Evolutionary conservation across 2,329 filamentous ascomycete genomes (phyloP), one percentile per base, ranked within the genome.

Genomic region (Knufia fluminis): DNA sequence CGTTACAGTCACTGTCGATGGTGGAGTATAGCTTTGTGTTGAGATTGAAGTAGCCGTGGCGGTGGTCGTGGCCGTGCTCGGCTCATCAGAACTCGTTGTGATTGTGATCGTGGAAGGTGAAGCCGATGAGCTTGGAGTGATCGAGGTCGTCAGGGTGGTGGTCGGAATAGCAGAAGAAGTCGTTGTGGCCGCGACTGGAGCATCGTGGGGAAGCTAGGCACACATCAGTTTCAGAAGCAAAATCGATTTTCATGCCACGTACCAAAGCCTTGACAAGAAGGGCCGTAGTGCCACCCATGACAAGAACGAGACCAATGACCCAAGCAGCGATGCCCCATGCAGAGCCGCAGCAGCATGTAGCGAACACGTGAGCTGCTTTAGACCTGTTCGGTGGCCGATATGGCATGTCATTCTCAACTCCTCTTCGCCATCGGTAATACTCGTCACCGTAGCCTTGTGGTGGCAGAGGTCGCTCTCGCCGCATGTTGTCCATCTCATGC

Each of bases 301-400:
- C 24, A 4, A 48, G 23, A 7, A 31, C 23, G 22, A 48, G 12
- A 19, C 31, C 38, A 19, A 52, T n/a, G n/a, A 40, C 20, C 50
- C 50, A 52, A 17, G 24, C 32, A 7, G 24, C 46, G 19, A 51
- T 22, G 12, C 49, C 49, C 17, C 32, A 20, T 3, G 17, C 19
- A 14, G 49, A 48, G 3, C 50, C 50, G 42, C 39, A 45, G 45
- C 50, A 52, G 22, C 35, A 36, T 12, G 44, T 40, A 17, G 43
- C 35, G 32, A 46, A 51, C 3, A 38, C 19, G n/a, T 22, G 14
- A 8, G 33, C 17, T 22, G 32, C 33, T 31, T 46, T 36, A 9
- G 44, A 46, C 20, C 16, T 22, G 31, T 12, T 10, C 20, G 14
- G 26, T 14, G 45, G 26, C 23, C 46, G 39, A n/a, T 41, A 6